Conservation (phyloP, 176 grass and related monocot species). For the Rhynchospora breviuscula region DNA sequence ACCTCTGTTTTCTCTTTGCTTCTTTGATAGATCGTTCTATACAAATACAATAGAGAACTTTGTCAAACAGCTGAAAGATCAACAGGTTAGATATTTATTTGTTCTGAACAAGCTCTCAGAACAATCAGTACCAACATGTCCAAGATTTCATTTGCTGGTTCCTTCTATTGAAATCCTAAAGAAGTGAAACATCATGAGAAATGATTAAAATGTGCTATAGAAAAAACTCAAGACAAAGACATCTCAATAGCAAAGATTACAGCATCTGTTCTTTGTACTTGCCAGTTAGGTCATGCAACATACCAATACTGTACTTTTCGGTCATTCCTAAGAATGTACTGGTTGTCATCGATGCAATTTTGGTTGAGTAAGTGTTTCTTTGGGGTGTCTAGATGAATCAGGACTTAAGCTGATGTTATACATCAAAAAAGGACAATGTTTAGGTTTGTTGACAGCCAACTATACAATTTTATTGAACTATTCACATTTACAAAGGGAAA, state of each 20-base stretch:
- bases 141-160: not conserved
- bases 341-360: not conserved
- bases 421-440: too few species aligned
- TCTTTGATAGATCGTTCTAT: slow-evolving; percentile 47
- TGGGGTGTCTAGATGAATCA: not conserved
- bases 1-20: slow-evolving; percentile 3
- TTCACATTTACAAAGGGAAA: too few species aligned
- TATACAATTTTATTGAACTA: too few species aligned
- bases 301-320: not conserved
- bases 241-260: not conserved
- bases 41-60: slow-evolving; percentile 42
- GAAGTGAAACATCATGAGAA: not conserved
- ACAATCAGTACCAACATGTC: not conserved
- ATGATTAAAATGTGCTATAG: not conserved
- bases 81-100: slow-evolving; percentile 48
- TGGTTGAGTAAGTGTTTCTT: not conserved
- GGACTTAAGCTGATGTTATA: not conserved
- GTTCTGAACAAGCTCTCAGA: slow-evolving; percentile 5
- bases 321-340: not conserved
- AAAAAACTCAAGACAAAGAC: not conserved
- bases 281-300: not conserved
- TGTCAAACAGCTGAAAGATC: slow-evolving; percentile 42
- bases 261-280: not conserved
- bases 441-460: too few species aligned
- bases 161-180: not conserved